phyloP scores from a whole-genome alignment of 1,284 basidiomycete species.

The Moesziomyces sp. region DNA sequence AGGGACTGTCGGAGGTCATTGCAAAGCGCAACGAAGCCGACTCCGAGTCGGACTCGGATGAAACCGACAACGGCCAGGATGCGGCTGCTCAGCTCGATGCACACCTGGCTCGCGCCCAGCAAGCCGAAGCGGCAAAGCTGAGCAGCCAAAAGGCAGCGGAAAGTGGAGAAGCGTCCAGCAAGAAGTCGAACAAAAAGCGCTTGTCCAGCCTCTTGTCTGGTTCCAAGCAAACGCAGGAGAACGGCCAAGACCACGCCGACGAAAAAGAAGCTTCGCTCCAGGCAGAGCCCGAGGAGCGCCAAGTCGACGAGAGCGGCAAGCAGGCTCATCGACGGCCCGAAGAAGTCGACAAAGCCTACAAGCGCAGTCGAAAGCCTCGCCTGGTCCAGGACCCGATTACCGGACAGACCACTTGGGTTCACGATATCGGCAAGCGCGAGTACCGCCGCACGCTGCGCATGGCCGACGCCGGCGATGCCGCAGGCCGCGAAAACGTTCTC shows the following conservation, averaged over 20 bases:
- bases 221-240: too few relatives aligned
- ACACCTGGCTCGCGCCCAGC: too few relatives aligned
- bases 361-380: slow-evolving; percentile 22
- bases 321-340: slow-evolving; percentile 8
- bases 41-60: slow-evolving; percentile 24
- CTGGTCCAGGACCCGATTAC: slow-evolving; percentile 45
- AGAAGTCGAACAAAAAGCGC: too few relatives aligned
- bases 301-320: slow-evolving; percentile 1
- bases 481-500: slow-evolving; percentile 17
- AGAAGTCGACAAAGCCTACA: slow-evolving; percentile 13
- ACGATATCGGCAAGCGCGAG: slow-evolving; percentile 40
- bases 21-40: slow-evolving; percentile 24
- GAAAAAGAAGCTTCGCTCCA: background rate
- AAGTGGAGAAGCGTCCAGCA: too few relatives aligned
- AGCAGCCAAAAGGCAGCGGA: too few relatives aligned
- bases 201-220: too few relatives aligned
- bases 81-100: too few relatives aligned
- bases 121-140: too few relatives aligned
- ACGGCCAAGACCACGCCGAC: too few relatives aligned
- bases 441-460: slow-evolving; percentile 17
- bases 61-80: background rate
- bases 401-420: slow-evolving; percentile 17
- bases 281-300: background rate
- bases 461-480: slow-evolving; percentile 16
- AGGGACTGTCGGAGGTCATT: slow-evolving; percentile 38